Percentiles rank a stretch among this genome's conserved stretches.
phyloP scores from a whole-genome alignment of 352 stramenopile genomes.

The Phytophthora colocasiae region DNA sequence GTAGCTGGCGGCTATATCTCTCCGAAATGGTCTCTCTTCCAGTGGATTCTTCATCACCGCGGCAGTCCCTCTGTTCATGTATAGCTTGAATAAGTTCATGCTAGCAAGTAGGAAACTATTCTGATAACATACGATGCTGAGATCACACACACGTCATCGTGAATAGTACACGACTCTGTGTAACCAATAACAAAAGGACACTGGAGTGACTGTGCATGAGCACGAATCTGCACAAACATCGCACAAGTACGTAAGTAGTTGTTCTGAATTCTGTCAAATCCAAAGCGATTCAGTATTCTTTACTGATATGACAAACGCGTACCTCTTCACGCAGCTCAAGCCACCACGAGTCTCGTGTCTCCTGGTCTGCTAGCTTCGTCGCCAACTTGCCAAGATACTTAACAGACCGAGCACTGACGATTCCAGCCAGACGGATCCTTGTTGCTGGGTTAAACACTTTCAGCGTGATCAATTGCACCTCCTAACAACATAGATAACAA shows the following conservation, averaged over 20 bases:
- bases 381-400: slow-evolving; percentile 93
- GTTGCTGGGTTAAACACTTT: slow-evolving; percentile 91
- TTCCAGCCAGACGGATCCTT: slow-evolving; percentile 79
- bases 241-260: neutral
- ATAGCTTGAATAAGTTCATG: neutral
- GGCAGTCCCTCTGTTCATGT: slow-evolving; percentile 64
- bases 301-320: neutral
- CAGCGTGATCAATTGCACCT: slow-evolving; percentile 96
- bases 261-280: too few relatives aligned
- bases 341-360: slow-evolving; percentile 98
- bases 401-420: slow-evolving; percentile 88
- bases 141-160: slow-evolving; percentile 98
- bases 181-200: slow-evolving; percentile 98
- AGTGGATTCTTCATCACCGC: slow-evolving; percentile 81
- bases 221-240: slow-evolving; percentile 80
- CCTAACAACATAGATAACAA: slow-evolving; percentile 42
- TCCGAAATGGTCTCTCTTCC: slow-evolving; percentile 38
- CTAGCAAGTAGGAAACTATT: neutral
- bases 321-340: slow-evolving; percentile 96
- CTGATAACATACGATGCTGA: slow-evolving; percentile 88
- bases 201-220: slow-evolving; percentile 96
- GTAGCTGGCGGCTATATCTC: slow-evolving; percentile 50
- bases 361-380: slow-evolving; percentile 96
- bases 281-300: too few relatives aligned
- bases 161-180: slow-evolving; percentile 96